These are phyloP conservation scores for Penicillium sp. DNA, from an alignment of 2,329 filamentous ascomycete genomes.

Conservation along the genomic window DNA sequence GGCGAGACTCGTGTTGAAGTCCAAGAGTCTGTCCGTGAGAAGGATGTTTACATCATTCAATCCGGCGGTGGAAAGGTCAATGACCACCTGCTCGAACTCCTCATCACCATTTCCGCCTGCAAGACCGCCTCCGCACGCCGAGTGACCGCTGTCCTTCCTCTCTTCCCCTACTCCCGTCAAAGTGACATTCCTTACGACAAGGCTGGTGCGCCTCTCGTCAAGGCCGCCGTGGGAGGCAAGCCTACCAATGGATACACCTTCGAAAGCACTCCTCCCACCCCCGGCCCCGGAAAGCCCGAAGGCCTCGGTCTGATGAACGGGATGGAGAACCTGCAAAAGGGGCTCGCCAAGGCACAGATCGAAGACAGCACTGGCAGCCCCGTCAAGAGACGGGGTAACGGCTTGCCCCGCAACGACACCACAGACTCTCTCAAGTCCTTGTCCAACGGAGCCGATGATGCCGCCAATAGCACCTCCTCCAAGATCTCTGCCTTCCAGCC, in stretches of 20 bases:
- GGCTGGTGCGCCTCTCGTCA: conserved; percentile 81
- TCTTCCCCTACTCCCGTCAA: conserved; percentile 96
- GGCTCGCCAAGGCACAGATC: conserved; percentile 68
- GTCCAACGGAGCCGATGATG: conserved; percentile 61
- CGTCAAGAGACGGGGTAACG: conserved; percentile 47
- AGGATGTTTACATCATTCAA: conserved; percentile 99
- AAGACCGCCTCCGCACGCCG: conserved; percentile 89
- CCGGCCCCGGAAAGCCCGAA: conserved; percentile 69
- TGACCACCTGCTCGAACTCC: conserved; percentile 92
- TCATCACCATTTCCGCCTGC: conserved; percentile 98
- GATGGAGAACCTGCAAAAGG: conserved; percentile 69
- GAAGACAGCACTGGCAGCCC: conserved; percentile 52
- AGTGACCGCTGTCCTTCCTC: conserved; percentile 88
- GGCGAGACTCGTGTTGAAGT: conserved; percentile 96
- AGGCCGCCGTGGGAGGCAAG: conserved; percentile 53
- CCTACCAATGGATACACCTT: conserved; percentile 70
- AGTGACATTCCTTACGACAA: conserved; percentile 98
- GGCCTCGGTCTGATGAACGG: conserved; percentile 68
- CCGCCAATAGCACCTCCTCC: conserved; percentile 57
- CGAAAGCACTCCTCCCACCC: conserved; percentile 87
- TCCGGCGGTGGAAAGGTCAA: conserved; percentile 91
- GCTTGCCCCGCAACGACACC: conserved; percentile 40
- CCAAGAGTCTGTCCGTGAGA: conserved; percentile 91
- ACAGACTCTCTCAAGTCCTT: conserved; percentile 40
- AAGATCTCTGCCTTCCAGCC: conserved; percentile 68